Evolutionary conservation across 305 asterid genomes (phyloP).

Genomic region (Fraxinus sp.): DNA sequence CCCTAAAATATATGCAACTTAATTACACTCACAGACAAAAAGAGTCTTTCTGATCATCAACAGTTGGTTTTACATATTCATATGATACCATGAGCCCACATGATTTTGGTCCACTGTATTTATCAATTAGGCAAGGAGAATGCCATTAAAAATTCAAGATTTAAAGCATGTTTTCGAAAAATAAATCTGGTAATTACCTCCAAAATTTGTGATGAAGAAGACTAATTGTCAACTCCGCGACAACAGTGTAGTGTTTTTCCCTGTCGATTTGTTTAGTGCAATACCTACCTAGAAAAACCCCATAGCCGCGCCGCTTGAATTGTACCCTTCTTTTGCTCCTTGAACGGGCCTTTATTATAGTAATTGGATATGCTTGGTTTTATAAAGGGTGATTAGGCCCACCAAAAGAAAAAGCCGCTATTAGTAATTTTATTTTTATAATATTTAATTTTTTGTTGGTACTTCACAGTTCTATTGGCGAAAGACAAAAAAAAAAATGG

Average conservation of each 20-base stretch:
- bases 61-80: not conserved
- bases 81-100: not conserved
- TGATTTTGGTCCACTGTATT: not conserved
- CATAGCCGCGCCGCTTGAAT: not conserved
- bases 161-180: not conserved
- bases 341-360: not conserved
- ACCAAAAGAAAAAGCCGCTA: too few species aligned
- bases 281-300: not conserved
- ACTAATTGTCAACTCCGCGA: not conserved
- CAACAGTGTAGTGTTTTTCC: not conserved
- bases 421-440: too few species aligned
- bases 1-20: not conserved
- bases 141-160: not conserved
- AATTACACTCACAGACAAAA: not conserved
- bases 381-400: too few species aligned
- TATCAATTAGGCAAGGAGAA: not conserved
- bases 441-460: not conserved
- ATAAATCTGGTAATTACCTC: not conserved
- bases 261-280: not conserved
- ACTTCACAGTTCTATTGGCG: not conserved
- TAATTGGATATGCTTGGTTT: not conserved
- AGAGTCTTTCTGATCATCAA: not conserved
- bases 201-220: not conserved
- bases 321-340: not conserved
- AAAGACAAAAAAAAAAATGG: not conserved